Evolutionary conservation across 768 basidiomycete species (phyloP), one percentile per base, ranked within the genome.

Genomic region (Cubamyces lactineus): DNA sequence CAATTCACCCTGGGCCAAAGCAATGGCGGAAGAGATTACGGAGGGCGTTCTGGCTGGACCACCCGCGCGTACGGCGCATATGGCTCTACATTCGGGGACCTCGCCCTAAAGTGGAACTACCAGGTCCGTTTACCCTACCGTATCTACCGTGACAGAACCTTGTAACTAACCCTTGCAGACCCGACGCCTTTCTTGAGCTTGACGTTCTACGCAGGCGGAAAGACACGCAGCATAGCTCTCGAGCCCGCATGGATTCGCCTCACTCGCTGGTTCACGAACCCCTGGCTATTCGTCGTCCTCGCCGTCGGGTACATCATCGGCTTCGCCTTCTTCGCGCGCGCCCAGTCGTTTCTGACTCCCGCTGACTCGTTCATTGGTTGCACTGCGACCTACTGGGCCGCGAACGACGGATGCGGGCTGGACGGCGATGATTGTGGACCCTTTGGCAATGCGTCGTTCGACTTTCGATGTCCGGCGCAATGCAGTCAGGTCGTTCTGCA

Each of bases 401-500:
- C 82, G 23, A 84, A 91, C 64, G 84, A 86, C 67, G 83, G 82
- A 12, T 94, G 92, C 66, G 92, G 92, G 21, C 75, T 93, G 30
- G 75, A 94, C 65, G 93, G 92, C 1, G 66, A 73, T 42, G 62
- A 71, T 2, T 95, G 92, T 71, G 78, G 74, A 15, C 90, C 91
- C 0, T 89, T 91, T 70, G 76, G 79, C 50, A 79, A 85, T 62
- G 72, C 80, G 4, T 79, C 82, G 8, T 84, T 88, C 69, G 83
- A 90, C 62, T 91, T 96, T 69, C 85, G 93, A 15, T 96, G 92
- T 71, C 92, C 91, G 5, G 87, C 91, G 5, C 84, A 84, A 54
- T 91, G 91, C 67, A 76, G 78, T 49, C 74, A 74, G 23, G 84
- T 88, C 46, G 82, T 87, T 46, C 76, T 93, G 43, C 83, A 86